These are phyloP conservation scores for Colletotrichum spinosum DNA, from an alignment of 2,329 filamentous ascomycete species.

Conservation along the genomic window DNA sequence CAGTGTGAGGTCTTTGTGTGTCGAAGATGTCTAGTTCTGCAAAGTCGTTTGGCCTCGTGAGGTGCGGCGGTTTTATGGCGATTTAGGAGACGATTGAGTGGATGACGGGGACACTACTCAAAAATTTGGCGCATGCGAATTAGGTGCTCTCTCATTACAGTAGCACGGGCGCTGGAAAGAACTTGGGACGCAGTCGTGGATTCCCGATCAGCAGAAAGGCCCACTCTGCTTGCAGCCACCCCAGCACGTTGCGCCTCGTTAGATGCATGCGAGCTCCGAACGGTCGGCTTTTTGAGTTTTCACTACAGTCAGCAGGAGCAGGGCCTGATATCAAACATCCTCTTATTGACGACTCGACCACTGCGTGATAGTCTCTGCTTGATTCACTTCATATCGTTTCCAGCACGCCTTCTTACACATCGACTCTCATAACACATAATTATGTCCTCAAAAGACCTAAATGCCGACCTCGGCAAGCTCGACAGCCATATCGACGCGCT, in stretches of 20 bases:
- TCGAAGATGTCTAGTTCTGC: no score
- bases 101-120: slow-evolving; percentile 33
- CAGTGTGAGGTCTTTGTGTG: no score
- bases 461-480: slow-evolving; percentile 77
- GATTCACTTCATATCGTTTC: not conserved
- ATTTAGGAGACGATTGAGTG: slow-evolving; percentile 20
- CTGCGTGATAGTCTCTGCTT: not conserved
- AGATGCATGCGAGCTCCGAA: slow-evolving; percentile 32
- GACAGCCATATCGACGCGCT: slow-evolving; percentile 84
- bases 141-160: not conserved
- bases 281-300: slow-evolving; percentile 34
- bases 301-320: not conserved
- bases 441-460: slow-evolving; percentile 65
- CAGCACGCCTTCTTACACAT: not conserved
- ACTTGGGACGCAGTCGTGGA: slow-evolving; percentile 20
- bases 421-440: not conserved
- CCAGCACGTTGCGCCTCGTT: slow-evolving; percentile 12
- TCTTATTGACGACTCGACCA: no score
- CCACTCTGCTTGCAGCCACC: slow-evolving; percentile 18
- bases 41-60: not conserved
- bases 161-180: not conserved
- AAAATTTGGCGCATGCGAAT: slow-evolving; percentile 31
- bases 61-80: slow-evolving; percentile 39
- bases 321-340: no score
- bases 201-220: slow-evolving; percentile 22